These are phyloP conservation scores for Diatrype stigma DNA, from an alignment of 2,329 filamentous ascomycete species.

Conservation along the genomic window DNA sequence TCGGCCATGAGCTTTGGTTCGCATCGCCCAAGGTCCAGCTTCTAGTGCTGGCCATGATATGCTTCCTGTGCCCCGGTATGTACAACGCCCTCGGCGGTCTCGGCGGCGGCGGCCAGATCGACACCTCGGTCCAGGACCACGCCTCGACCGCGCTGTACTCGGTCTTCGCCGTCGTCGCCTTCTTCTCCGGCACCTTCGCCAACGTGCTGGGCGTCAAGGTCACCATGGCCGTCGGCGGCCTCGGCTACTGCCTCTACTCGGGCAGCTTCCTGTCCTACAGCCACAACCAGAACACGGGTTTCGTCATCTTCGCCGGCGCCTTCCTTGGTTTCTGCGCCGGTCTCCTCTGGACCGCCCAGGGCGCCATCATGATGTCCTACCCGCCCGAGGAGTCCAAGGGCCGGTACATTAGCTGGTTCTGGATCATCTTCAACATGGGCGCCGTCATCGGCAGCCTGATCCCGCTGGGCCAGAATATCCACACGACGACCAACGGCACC, in stretches of 20 bases:
- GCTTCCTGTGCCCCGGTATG: conserved; percentile 70
- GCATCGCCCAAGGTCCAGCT: conserved; percentile 71
- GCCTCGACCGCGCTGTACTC: conserved; percentile 48
- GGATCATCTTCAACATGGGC: conserved; percentile 92
- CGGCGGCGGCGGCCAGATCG: conserved; percentile 59
- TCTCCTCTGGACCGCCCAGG: conserved; percentile 78
- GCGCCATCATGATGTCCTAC: conserved; percentile 87
- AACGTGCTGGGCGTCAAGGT: conserved; percentile 69
- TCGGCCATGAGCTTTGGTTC: conserved; percentile 58
- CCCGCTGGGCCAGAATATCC: conserved; percentile 68
- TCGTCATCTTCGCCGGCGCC: conserved; percentile 72
- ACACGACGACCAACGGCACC: conserved; percentile 41
- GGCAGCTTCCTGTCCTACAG: conserved; percentile 67
- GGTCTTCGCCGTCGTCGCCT: conserved; percentile 55
- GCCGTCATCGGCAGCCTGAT: conserved; percentile 81
- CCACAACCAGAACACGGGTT: conserved; percentile 63
- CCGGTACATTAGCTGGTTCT: conserved; percentile 85
- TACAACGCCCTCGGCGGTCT: conserved; percentile 65
- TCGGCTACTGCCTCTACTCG: conserved; percentile 74
- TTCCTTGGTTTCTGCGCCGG: conserved; percentile 75
- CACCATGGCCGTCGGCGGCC: conserved; percentile 66
- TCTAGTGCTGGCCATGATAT: conserved; percentile 65
- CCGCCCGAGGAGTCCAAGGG: conserved; percentile 78
- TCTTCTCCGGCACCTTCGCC: conserved; percentile 72
- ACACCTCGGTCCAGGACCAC: conserved; percentile 55